Evolutionary conservation across 495 filamentous ascomycete genomes (phyloP), one percentile per base, ranked within the genome.

Genomic region (Penicillium bovifimosum): DNA sequence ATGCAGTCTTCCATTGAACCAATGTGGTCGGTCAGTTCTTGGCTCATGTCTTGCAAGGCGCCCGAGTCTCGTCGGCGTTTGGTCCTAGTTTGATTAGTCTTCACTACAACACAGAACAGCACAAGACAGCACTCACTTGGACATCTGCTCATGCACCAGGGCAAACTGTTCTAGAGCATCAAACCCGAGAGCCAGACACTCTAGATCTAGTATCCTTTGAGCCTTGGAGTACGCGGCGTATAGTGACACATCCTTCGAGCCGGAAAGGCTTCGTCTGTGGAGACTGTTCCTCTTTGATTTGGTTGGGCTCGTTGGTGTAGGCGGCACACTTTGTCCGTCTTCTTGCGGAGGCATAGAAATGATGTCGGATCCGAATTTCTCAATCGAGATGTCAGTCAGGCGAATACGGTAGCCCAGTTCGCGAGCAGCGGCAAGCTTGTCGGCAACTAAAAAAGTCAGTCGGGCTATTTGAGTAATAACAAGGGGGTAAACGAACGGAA

Each of bases 161-260:
- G 71, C 71, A 67, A 82, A 86, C 34, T 68, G 74, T 61, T 89
- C 82, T 62, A 95, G 69, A 3, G 79, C 67, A 61, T 86, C 80
- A 49, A 95, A 76, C 2, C 79, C 80, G 20, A 76, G 68, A 35
- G 86, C 80, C 26, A 95, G 70, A 44, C 76, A 74, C 66, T 91
- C 85, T 32, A 95, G 77, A 55, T 92, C 88, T 52, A 78, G 79
- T 65, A 86, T 85, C n/a, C 78, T 81, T 32, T 77, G 76, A 1
- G 83, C 80, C 43, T 83, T 74, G 27, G 70, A 69, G 20, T 76
- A 59, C 17, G 62, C 60, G 10, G 26, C 24, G 9, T 32, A 11
- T 6, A 53, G 50, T 13, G 42, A 44, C 24, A 29, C 40, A 31
- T 17, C 55, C 26, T 60, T 59, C 33, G 45, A 61, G 44, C 53